Conservation (phyloP, 2,329 filamentous ascomycete species). For the Nigrospora osmanthi region DNA sequence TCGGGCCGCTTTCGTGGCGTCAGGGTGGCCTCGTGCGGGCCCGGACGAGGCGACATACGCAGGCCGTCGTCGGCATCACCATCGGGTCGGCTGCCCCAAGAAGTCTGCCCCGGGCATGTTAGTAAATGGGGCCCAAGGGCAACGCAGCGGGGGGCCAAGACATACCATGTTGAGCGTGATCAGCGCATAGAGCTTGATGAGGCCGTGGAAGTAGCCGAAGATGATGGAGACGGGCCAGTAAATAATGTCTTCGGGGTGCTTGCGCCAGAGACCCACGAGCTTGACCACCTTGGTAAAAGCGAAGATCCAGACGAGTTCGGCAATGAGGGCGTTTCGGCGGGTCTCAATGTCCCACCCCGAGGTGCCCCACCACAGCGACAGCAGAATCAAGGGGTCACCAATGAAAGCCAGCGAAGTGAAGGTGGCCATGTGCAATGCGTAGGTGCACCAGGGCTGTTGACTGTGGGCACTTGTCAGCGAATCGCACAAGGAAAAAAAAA, state of each 20-base stretch:
- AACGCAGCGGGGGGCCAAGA: constrained; percentile 8
- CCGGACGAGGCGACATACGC: constrained; percentile 49
- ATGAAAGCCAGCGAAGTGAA: constrained; percentile 81
- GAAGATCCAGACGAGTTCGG: constrained; percentile 68
- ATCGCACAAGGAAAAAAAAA: constrained; percentile 6
- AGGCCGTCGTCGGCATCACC: constrained; percentile 76
- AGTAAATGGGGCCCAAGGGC: constrained; percentile 5
- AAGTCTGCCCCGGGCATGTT: constrained; percentile 56
- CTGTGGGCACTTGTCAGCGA: constrained; percentile 34
- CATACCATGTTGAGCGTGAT: constrained; percentile 77
- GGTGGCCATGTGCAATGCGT: constrained; percentile 86
- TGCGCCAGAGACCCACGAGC: constrained; percentile 76
- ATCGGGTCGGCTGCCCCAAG: constrained; percentile 90
- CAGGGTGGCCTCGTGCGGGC: constrained; percentile 21
- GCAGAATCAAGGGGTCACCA: constrained; percentile 67
- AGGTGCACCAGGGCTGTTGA: constrained; percentile 87
- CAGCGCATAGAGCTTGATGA: constrained; percentile 86
- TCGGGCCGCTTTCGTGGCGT: constrained; percentile 1
- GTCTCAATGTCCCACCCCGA: constrained; percentile 46
- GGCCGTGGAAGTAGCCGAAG: constrained; percentile 88
- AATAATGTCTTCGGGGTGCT: constrained; percentile 73
- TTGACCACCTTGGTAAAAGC: constrained; percentile 85
- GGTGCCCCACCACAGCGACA: constrained; percentile 62
- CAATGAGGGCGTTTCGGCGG: constrained; percentile 47
- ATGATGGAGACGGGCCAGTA: constrained; percentile 78